Conservation (phyloP, 2,329 filamentous ascomycete species). For the Fusarium sororula region DNA sequence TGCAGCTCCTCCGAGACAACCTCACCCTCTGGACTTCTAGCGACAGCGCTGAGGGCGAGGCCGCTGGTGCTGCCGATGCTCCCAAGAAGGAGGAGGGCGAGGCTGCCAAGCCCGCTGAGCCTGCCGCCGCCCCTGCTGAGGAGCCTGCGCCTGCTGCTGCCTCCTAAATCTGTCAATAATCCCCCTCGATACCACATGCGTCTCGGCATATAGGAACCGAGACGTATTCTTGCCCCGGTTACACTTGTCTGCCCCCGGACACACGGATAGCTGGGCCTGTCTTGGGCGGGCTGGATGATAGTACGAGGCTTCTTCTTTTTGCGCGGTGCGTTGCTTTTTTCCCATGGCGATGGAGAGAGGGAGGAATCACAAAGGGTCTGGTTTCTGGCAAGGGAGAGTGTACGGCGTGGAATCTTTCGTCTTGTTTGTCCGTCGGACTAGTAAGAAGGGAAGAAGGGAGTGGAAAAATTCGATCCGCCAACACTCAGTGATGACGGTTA, state of each 20-base stretch:
- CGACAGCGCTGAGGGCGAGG: conserved; percentile 82
- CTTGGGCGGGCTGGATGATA: conserved; percentile 49
- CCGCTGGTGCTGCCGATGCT: conserved; percentile 63
- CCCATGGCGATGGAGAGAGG: conserved; percentile 48
- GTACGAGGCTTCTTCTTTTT: conserved; percentile 45
- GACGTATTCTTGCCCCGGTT: conserved; percentile 46
- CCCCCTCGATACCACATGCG: conserved; percentile 50
- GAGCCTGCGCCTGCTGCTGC: conserved; percentile 57
- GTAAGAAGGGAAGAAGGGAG: conserved; percentile 10
- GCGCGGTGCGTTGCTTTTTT: conserved; percentile 49
- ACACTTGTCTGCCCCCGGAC: conserved; percentile 43
- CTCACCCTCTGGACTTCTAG: conserved; percentile 97
- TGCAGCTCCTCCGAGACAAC: conserved; percentile 98
- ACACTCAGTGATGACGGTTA: conserved; percentile 36
- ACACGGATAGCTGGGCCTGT: conserved; percentile 46
- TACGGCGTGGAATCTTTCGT: conserved; percentile 49
- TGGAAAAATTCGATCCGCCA: conserved; percentile 23
- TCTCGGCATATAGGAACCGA: conserved; percentile 50
- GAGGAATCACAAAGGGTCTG: conserved; percentile 50
- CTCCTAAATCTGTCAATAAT: conserved; percentile 58
- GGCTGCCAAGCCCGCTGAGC: conserved; percentile 50
- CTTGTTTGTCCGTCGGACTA: conserved; percentile 43
- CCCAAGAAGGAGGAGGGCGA: conserved; percentile 70
- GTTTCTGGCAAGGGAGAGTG: conserved; percentile 50
- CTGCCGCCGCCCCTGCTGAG: conserved; percentile 48